A percentile compares a stretch with the other conserved stretches of the same genome.
Conservation (phyloP, 768 basidiomycete species). For the Lactifluus echinatus region DNA sequence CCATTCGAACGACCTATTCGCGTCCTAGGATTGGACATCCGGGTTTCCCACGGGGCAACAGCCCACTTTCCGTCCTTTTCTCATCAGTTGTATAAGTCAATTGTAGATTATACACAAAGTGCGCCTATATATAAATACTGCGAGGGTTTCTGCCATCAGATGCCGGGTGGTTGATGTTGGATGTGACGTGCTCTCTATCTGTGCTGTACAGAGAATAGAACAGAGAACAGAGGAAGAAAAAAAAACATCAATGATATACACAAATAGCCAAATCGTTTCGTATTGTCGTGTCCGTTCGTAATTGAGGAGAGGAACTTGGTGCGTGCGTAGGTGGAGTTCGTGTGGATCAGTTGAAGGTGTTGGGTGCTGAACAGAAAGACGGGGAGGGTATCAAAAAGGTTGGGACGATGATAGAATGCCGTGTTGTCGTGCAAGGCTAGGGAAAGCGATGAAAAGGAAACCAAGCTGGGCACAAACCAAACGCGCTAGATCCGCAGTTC, state of each 20-base stretch:
- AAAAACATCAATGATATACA: conserved; percentile 14
- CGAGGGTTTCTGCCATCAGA: conserved; percentile 7
- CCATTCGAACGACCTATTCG: background rate
- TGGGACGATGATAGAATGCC: conserved; percentile 1
- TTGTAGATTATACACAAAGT: conserved; percentile 19
- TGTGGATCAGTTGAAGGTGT: background rate
- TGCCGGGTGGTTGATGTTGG: conserved; percentile 3
- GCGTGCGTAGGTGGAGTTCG: background rate
- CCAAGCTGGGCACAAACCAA: background rate
- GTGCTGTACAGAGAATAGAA: conserved; percentile 5
- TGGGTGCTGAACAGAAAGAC: background rate
- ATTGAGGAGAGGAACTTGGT: conserved; percentile 3
- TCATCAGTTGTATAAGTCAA: conserved; percentile 13
- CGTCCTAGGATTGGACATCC: no score
- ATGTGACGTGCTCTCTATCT: conserved; percentile 10
- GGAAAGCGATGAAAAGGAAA: conserved; percentile 1
- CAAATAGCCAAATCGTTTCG: conserved; percentile 9
- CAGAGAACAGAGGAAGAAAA: background rate
- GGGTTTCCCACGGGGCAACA: background rate
- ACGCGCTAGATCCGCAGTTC: conserved; percentile 57
- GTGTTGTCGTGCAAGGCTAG: background rate
- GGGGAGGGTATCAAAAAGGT: background rate
- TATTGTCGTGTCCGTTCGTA: conserved; percentile 5
- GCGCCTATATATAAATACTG: conserved; percentile 19
- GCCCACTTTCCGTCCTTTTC: background rate